A percentile compares a stretch with the other conserved stretches of the same genome.
These are phyloP conservation scores for Saccharomyces cerevisiae DNA, from an alignment of 805 yeast genomes.

Conservation along the genomic window DNA sequence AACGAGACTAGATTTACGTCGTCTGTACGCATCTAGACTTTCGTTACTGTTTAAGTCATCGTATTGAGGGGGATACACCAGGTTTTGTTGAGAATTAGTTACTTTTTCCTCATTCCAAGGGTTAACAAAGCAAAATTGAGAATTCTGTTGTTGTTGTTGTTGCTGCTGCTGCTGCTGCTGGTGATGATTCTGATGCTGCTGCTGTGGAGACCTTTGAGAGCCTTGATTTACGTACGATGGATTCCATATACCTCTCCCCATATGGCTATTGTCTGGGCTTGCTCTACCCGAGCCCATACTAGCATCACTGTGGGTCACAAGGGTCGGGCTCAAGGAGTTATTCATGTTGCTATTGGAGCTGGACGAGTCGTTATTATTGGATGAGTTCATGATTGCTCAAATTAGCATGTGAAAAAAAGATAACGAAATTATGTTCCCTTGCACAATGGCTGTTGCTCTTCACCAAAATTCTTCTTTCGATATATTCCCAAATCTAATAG, in stretches of 20 bases:
- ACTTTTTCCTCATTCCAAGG: conserved; percentile 15
- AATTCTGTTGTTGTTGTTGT: conserved; percentile 7
- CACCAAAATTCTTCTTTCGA: background rate
- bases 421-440: background rate
- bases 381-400: conserved; percentile 1
- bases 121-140: conserved; percentile 15
- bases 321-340: conserved; percentile 3
- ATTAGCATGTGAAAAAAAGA: background rate
- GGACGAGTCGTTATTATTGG: conserved; percentile 4
- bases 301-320: background rate
- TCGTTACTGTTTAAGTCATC: conserved; percentile 1
- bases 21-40: conserved; percentile 11
- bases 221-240: conserved; percentile 10
- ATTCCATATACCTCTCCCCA: conserved; percentile 10
- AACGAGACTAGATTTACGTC: conserved; percentile 31
- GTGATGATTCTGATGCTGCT: too few relatives aligned
- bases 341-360: conserved; percentile 2
- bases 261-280: background rate
- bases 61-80: background rate
- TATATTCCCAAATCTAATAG: background rate
- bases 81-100: conserved; percentile 2
- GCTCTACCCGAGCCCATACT: background rate
- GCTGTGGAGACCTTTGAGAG: background rate
- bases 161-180: background rate
- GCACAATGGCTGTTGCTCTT: background rate